Conservation (phyloP, 768 basidiomycete species). For the Xerocomus potaroensis region DNA sequence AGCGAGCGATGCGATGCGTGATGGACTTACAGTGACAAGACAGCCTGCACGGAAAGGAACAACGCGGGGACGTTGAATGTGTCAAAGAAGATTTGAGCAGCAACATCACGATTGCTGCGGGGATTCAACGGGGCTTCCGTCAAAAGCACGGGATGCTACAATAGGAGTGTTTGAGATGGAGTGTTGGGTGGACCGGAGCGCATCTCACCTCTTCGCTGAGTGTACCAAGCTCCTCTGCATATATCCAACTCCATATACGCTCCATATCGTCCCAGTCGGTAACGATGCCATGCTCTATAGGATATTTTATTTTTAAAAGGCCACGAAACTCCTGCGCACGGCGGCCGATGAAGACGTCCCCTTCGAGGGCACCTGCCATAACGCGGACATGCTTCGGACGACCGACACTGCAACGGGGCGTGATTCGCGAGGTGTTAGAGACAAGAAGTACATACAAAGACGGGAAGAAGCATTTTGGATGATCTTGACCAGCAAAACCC, state of each 20-base stretch:
- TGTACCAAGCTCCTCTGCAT: constrained; percentile 91
- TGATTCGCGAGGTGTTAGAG: constrained; percentile 24
- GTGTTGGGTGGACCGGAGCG: background rate
- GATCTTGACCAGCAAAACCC: constrained; percentile 97
- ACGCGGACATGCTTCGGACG: constrained; percentile 96
- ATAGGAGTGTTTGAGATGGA: constrained; percentile 11
- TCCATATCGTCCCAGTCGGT: constrained; percentile 99
- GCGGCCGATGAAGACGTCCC: constrained; percentile 93
- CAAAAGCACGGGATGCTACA: constrained; percentile 91
- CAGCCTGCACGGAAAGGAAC: constrained; percentile 95
- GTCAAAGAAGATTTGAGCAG: constrained; percentile 99
- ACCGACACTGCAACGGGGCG: constrained; percentile 62
- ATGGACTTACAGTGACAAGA: constrained; percentile 81
- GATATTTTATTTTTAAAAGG: constrained; percentile 95
- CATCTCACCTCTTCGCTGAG: constrained; percentile 87
- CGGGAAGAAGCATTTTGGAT: constrained; percentile 99
- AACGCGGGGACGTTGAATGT: constrained; percentile 99
- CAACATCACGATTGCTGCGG: constrained; percentile 90
- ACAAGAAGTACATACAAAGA: constrained; percentile 74
- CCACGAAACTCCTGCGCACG: constrained; percentile 95
- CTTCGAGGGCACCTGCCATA: constrained; percentile 96
- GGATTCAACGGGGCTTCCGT: constrained; percentile 99
- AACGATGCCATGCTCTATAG: constrained; percentile 98
- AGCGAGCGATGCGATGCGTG: background rate
- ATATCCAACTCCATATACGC: constrained; percentile 98